These are phyloP conservation scores for Coemansia biformis DNA, from an alignment of 192 early-diverging fungal genomes.

Conservation along the genomic window DNA sequence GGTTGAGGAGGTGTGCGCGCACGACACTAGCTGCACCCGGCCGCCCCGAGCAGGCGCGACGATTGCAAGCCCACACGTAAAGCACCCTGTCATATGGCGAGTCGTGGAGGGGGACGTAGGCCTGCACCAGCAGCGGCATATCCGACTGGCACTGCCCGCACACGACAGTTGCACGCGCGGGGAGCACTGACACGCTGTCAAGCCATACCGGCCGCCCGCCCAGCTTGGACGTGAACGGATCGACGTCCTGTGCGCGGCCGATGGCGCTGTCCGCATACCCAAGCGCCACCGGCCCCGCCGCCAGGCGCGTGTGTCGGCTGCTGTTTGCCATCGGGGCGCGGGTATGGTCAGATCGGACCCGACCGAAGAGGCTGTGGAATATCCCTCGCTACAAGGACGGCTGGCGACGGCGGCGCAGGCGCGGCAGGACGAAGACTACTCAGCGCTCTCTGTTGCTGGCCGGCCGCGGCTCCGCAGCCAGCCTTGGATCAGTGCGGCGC, in stretches of 20 bases:
- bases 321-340: too few species aligned
- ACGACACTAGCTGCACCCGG: constrained; percentile 55
- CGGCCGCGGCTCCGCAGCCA: too few species aligned
- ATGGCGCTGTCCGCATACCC: constrained; percentile 36
- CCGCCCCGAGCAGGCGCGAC: constrained; percentile 64
- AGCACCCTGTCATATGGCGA: constrained; percentile 68
- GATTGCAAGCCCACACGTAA: constrained; percentile 80
- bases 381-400: too few species aligned
- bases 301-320: too few species aligned
- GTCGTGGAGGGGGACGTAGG: constrained; percentile 65
- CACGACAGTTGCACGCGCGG: constrained; percentile 1
- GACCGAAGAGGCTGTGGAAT: too few species aligned
- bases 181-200: constrained; percentile 20
- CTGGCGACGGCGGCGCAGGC: too few species aligned
- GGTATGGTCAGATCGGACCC: too few species aligned
- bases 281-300: constrained; percentile 3
- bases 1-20: constrained; percentile 60
- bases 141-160: constrained; percentile 57
- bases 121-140: constrained; percentile 68
- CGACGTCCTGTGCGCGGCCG: constrained; percentile 7
- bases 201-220: constrained; percentile 41
- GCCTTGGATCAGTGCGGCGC: too few species aligned
- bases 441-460: too few species aligned
- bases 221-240: constrained; percentile 28
- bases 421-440: too few species aligned